phyloP scores from a whole-genome alignment of 345 rosid species.

The Corchorus olitorius region DNA sequence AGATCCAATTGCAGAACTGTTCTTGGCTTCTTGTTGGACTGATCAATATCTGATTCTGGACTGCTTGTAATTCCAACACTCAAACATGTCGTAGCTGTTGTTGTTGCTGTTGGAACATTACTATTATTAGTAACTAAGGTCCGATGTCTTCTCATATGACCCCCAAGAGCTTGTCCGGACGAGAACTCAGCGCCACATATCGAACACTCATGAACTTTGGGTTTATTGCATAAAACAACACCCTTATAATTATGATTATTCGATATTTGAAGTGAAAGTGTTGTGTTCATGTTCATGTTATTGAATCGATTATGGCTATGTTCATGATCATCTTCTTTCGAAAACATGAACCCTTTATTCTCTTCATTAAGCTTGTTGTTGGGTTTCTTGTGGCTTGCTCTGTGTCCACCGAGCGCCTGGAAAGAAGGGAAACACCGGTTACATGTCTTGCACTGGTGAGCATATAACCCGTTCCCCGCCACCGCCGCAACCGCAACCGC shows the following conservation, averaged over 20 bases:
- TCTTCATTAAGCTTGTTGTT: slow-evolving; percentile 33
- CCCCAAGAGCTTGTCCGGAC: slow-evolving; percentile 95
- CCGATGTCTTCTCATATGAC: slow-evolving; percentile 95
- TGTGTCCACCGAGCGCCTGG: slow-evolving; percentile 94
- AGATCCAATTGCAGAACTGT: slow-evolving; percentile 50
- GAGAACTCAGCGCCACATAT: slow-evolving; percentile 80
- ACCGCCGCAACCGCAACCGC: too few species aligned
- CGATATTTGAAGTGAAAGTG: slow-evolving; percentile 55
- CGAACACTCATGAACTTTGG: slow-evolving; percentile 80
- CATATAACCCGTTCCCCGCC: slow-evolving; percentile 24
- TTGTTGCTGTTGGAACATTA: slow-evolving; percentile 10
- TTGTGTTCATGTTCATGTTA: slow-evolving; percentile 40
- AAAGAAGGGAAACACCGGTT: slow-evolving; percentile 75
- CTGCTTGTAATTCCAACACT: slow-evolving; percentile 22
- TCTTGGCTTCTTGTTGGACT: slow-evolving; percentile 42
- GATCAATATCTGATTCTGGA: slow-evolving; percentile 32
- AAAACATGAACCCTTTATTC: slow-evolving; percentile 22
- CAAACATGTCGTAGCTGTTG: slow-evolving; percentile 20
- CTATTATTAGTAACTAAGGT: slow-evolving; percentile 13
- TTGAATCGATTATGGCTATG: neutral
- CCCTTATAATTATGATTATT: slow-evolving; percentile 1
- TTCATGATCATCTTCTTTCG: slow-evolving; percentile 14
- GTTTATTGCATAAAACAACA: slow-evolving; percentile 24
- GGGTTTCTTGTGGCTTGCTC: slow-evolving; percentile 89
- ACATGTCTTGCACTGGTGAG: slow-evolving; percentile 85